These are phyloP conservation scores for Curvularia verruculosa DNA, from an alignment of 2,329 filamentous ascomycete genomes.

Conservation along the genomic window DNA sequence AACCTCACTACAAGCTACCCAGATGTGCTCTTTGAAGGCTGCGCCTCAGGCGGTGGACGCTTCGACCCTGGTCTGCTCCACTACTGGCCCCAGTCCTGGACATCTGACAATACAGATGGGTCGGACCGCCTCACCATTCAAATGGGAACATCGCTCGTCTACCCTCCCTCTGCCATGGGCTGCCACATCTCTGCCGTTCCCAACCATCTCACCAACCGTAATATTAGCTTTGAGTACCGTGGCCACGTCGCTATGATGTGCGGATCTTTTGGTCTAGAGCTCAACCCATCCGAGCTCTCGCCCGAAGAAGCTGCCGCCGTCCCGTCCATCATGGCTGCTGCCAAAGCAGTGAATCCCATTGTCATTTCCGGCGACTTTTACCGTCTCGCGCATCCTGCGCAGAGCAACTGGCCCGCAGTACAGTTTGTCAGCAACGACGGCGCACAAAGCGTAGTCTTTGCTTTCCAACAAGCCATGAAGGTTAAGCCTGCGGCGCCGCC, in stretches of 20 bases:
- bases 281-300: conserved; percentile 61
- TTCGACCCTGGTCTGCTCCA: conserved; percentile 69
- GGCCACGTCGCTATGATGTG: conserved; percentile 73
- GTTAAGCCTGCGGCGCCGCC: conserved; percentile 62
- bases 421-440: conserved; percentile 63
- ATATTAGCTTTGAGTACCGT: conserved; percentile 64
- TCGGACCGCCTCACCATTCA: conserved; percentile 67
- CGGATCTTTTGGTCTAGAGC: conserved; percentile 69
- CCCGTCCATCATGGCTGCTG: conserved; percentile 60
- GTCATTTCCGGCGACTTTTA: conserved; percentile 65
- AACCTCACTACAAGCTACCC: conserved; percentile 65
- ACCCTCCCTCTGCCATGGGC: conserved; percentile 68
- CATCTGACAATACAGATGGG: conserved; percentile 69
- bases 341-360: conserved; percentile 64
- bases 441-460: conserved; percentile 61
- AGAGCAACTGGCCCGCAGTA: conserved; percentile 67
- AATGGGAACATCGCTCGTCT: conserved; percentile 67
- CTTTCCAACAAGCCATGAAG: conserved; percentile 62
- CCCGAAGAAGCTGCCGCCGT: conserved; percentile 61
- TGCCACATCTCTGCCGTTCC: conserved; percentile 69
- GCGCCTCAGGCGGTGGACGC: conserved; percentile 67
- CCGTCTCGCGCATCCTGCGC: conserved; percentile 63
- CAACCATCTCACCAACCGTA: conserved; percentile 63
- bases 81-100: conserved; percentile 71
- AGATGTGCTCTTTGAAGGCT: conserved; percentile 69